Conservation (phyloP, 306 rosid species). For the Cucumis cinereus region DNA sequence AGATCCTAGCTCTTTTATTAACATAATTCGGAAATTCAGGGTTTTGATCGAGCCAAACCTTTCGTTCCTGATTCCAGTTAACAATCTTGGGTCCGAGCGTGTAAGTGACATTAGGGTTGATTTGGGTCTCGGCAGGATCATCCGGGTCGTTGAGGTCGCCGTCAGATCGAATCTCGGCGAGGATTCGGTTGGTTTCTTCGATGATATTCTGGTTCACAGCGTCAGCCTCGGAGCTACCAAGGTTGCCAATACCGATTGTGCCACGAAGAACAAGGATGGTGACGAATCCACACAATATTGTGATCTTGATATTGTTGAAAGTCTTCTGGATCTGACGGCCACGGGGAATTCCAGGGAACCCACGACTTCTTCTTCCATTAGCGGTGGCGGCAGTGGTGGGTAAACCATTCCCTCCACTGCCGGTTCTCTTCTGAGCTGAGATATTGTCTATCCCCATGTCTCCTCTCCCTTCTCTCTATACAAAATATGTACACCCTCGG, state of each 20-base stretch:
- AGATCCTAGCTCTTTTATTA: conserved; percentile 65
- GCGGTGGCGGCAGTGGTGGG: conserved; percentile 24
- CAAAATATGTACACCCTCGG: neutral
- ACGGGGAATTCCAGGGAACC: conserved; percentile 34
- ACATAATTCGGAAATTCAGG: conserved; percentile 53
- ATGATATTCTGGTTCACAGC: conserved; percentile 50
- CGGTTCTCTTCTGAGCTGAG: conserved; percentile 39
- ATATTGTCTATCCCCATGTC: conserved; percentile 46
- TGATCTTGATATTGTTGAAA: conserved; percentile 82
- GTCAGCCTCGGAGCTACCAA: conserved; percentile 55
- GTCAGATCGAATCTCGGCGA: conserved; percentile 95
- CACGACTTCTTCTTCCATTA: conserved; percentile 12
- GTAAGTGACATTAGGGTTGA: conserved; percentile 52
- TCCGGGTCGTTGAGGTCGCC: conserved; percentile 58
- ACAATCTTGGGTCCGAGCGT: conserved; percentile 70
- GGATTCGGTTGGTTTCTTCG: conserved; percentile 80
- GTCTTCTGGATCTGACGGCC: conserved; percentile 88
- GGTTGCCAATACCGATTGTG: conserved; percentile 73
- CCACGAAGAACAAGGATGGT: conserved; percentile 96
- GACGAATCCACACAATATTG: conserved; percentile 85
- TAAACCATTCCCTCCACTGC: conserved; percentile 14
- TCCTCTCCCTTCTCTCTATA: neutral
- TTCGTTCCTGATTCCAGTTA: conserved; percentile 57
- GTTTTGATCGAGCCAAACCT: conserved; percentile 47
- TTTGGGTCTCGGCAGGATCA: conserved; percentile 24